Conservation (phyloP, 2,329 filamentous ascomycete species). For the Amphichorda felina region DNA sequence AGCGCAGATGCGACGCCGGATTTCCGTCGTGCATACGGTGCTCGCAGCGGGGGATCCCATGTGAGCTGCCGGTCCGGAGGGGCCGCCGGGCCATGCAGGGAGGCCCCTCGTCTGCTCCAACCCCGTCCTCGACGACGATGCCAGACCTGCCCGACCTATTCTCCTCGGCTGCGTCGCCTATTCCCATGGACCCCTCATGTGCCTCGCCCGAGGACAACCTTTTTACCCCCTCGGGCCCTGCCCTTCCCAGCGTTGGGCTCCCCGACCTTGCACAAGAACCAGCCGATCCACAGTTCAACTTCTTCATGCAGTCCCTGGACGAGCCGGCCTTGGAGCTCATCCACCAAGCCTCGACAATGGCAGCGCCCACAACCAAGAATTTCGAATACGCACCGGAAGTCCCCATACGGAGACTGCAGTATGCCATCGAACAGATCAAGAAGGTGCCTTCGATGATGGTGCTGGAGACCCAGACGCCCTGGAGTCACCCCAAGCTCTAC, state of each 20-base stretch:
- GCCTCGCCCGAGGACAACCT: neutral
- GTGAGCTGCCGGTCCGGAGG: slow-evolving; percentile 26
- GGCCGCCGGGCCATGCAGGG: neutral
- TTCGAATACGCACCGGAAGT: slow-evolving; percentile 11
- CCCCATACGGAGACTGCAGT: slow-evolving; percentile 21
- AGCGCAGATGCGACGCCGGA: slow-evolving; percentile 42
- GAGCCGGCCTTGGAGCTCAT: slow-evolving; percentile 8
- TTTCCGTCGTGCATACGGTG: slow-evolving; percentile 41
- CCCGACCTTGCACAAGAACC: no score
- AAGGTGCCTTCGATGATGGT: slow-evolving; percentile 36
- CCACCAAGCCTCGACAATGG: slow-evolving; percentile 9
- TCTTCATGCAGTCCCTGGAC: neutral
- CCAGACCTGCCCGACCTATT: neutral
- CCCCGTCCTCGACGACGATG: neutral
- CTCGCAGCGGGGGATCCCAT: slow-evolving; percentile 30
- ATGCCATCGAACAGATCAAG: slow-evolving; percentile 38
- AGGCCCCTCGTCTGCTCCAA: neutral
- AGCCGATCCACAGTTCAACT: neutral
- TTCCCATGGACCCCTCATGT: neutral
- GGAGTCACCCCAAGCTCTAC: slow-evolving; percentile 41
- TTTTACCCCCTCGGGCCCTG: neutral
- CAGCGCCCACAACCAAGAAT: slow-evolving; percentile 10
- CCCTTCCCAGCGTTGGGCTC: no score
- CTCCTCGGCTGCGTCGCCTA: neutral
- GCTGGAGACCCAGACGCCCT: slow-evolving; percentile 34